A percentile compares a stretch with the other conserved stretches of the same genome.
These are phyloP conservation scores for Silene coronaria DNA, from an alignment of 179 eudicot genomes.

Conservation along the genomic window DNA sequence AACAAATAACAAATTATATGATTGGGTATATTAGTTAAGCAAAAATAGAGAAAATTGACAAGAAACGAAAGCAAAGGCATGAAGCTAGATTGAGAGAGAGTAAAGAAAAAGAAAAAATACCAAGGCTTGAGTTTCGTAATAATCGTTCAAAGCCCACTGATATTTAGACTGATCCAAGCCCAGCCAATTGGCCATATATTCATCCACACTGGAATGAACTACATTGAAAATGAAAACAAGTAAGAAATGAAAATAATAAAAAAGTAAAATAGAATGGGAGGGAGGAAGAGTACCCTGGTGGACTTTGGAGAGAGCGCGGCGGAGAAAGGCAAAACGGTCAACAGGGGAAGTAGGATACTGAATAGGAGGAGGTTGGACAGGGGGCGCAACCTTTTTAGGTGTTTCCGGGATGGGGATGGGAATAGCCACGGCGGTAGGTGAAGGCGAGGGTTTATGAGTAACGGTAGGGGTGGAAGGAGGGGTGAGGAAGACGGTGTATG, in stretches of 20 bases:
- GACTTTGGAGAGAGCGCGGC: conserved; percentile 54
- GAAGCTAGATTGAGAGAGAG: no score
- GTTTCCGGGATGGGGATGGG: conserved; percentile 19
- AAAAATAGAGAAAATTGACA: no score
- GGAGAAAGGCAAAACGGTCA: conserved; percentile 45
- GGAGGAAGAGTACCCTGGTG: conserved; percentile 48
- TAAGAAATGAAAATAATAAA: neutral
- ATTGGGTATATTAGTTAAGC: no score
- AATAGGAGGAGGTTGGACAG: conserved; percentile 61
- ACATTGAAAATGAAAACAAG: neutral
- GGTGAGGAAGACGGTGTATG: conserved; percentile 78
- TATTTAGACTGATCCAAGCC: conserved; percentile 88
- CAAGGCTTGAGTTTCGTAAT: conserved; percentile 61
- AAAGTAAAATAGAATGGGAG: no score
- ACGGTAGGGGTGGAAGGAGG: conserved; percentile 39
- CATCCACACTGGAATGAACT: conserved; percentile 92
- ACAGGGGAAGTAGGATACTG: conserved; percentile 30
- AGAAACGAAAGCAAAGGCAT: no score
- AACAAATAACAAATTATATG: no score
- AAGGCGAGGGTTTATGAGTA: neutral
- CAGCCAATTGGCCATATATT: conserved; percentile 78
- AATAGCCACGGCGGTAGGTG: conserved; percentile 16
- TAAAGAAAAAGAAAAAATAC: conserved; percentile 23
- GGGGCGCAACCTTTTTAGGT: conserved; percentile 33
- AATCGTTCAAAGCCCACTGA: conserved; percentile 98